Percentiles rank a stretch among this genome's conserved stretches.
These are phyloP conservation scores for Oryza punctata DNA, from an alignment of 176 grass and related monocot species.

Conservation along the genomic window DNA sequence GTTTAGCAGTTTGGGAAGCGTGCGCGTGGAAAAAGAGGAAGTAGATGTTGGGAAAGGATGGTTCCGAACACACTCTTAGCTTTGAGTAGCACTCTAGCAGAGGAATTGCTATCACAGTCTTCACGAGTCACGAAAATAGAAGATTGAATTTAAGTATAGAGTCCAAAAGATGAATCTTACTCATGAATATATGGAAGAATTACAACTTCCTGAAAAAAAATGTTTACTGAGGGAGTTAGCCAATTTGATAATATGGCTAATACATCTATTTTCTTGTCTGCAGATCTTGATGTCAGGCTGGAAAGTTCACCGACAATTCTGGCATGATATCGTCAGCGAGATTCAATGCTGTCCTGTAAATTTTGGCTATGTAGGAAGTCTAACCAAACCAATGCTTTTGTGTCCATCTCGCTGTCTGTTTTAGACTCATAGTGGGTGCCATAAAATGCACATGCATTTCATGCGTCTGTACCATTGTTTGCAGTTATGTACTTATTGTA, in stretches of 20 bases:
- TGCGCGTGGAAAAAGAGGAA: too few species aligned
- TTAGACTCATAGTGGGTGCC: constrained; percentile 37
- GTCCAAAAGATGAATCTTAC: constrained; percentile 7
- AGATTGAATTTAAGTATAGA: background rate
- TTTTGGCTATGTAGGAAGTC: constrained; percentile 58
- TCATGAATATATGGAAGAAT: background rate
- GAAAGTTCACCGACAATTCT: constrained; percentile 48
- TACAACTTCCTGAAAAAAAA: background rate
- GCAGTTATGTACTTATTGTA: constrained; percentile 56
- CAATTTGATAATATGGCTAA: background rate
- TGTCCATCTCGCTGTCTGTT: constrained; percentile 15
- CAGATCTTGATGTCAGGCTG: constrained; percentile 46
- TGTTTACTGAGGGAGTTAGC: background rate
- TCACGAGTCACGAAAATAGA: background rate
- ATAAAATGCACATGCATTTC: constrained; percentile 18
- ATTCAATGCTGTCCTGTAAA: constrained; percentile 47
- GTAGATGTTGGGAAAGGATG: too few species aligned
- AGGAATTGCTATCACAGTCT: background rate
- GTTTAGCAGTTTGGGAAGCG: too few species aligned
- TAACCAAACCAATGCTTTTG: constrained; percentile 39
- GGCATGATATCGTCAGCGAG: constrained; percentile 20
- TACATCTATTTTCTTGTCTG: constrained; percentile 24
- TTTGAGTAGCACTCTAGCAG: constrained; percentile 10
- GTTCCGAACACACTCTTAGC: background rate
- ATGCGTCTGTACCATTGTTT: constrained; percentile 51